Evolutionary conservation across 495 filamentous ascomycete genomes (phyloP).

Genomic region (Talaromyces ruber): DNA sequence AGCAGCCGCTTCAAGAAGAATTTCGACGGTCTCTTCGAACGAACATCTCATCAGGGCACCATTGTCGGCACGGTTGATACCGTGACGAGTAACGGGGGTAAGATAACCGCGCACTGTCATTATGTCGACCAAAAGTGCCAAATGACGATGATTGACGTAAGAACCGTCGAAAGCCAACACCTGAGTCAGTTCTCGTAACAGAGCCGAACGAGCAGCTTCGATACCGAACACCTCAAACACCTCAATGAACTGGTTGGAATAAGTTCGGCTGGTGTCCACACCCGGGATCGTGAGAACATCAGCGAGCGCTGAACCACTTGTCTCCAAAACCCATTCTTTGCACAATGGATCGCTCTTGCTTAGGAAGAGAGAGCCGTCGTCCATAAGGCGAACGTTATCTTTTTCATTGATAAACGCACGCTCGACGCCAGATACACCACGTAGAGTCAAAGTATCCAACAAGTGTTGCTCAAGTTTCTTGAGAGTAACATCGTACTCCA

Average conservation of each 20-base stretch:
- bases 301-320: slow-evolving; percentile 74
- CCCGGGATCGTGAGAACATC: slow-evolving; percentile 79
- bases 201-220: slow-evolving; percentile 77
- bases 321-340: slow-evolving; percentile 93
- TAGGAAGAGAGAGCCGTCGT: slow-evolving; percentile 61
- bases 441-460: slow-evolving; percentile 79
- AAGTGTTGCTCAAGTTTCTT: slow-evolving; percentile 87
- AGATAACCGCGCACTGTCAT: slow-evolving; percentile 93
- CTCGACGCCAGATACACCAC: slow-evolving; percentile 81
- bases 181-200: slow-evolving; percentile 78
- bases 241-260: slow-evolving; percentile 91
- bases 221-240: slow-evolving; percentile 92
- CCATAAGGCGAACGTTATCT: slow-evolving; percentile 47
- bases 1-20: slow-evolving; percentile 88
- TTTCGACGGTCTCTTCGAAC: slow-evolving; percentile 98
- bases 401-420: slow-evolving; percentile 88
- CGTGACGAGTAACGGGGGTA: slow-evolving; percentile 93
- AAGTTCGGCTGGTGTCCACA: slow-evolving; percentile 82
- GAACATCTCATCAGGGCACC: slow-evolving; percentile 99
- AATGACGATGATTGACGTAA: slow-evolving; percentile 97
- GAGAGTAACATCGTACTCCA: slow-evolving; percentile 82
- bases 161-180: slow-evolving; percentile 97
- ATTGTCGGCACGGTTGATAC: slow-evolving; percentile 96
- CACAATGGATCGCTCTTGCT: slow-evolving; percentile 62
- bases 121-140: slow-evolving; percentile 92